Evolutionary conservation across 1,284 basidiomycete species (phyloP), one percentile per base, ranked within the genome.

Genomic region (Baeospora myosura): DNA sequence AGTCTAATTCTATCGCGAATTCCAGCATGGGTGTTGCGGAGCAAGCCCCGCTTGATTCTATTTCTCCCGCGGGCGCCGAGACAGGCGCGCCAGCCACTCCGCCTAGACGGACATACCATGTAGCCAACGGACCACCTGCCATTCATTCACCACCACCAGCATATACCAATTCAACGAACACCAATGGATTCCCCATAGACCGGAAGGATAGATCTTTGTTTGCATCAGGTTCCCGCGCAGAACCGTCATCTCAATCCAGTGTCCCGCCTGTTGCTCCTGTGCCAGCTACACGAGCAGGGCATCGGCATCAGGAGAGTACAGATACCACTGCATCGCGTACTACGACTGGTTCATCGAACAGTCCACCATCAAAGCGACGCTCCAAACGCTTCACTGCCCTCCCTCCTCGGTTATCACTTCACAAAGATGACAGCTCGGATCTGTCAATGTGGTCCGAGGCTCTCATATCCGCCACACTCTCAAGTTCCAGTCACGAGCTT

Each of bases 341-440:
- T n/a, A n/a, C n/a, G n/a, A n/a, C n/a, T n/a, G n/a, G n/a, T 40
- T 17, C 46, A 21, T 41, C 44, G n/a, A 23, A 30, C 34, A 18
- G 8, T 21, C 28, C 39, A 24, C 40, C 43, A 18, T 42, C 50
- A 48, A 48, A 43, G 43, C 41, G 46, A 34, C 44, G 47, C 14
- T 52, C 40, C 8, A 63, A 64, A 39, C 60, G 62, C 10, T 53
- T 61, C 4, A 55, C 60, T 0, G 56, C 62, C 3, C 52, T 70
- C 16, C 72, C 77, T 2, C 78, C 78, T 5, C 67, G 78, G 14
- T 49, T 80, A 36, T 79, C 76, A 1, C 58, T 80, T 14, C 71
- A 75, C 48, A 56, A 58, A 28, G 52, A 49, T 21, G 63, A 59
- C 22, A 61, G 59, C 45, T 49, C 56, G 18, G 64, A 66, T 44